Base-by-base conservation (phyloP, 352 stramenopile genomes). In the Globisporangium viniferum region DNA sequence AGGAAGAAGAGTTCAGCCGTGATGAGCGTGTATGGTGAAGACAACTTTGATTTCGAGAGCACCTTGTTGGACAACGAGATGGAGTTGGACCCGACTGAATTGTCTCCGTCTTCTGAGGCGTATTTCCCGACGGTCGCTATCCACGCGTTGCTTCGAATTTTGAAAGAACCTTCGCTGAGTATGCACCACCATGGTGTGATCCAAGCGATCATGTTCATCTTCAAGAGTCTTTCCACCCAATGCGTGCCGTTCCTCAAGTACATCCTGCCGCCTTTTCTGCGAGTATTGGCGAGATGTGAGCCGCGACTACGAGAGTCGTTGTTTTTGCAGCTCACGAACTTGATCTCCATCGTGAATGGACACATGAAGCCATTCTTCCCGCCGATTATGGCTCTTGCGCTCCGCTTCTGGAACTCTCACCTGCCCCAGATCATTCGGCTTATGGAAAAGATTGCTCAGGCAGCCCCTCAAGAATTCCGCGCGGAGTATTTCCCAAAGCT, bases 161-260 rank as follows among this genome's bases (percentile, higher is more conserved):
- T 99, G 41, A 93, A 97, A 39, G 97, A 99, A 70, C 85, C 92
- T 14, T 98, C 94, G 10, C 80, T 99, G 10, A 93, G 93, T 61
- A 92, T 94, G 31, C 95, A 99, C 67, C 98, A 99, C 73, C 89
- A 97, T 29, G 87, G 97, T 66, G 97, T 99, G 24, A 99, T 99
- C 65, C 97, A 99, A 66, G 96, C 97, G 22, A 95, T 99, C 33
- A 99, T 99, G 87, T 98, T 98, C 63, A 99, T 99, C 65, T 99
- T 99, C 84, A 97, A 98, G 71, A 96, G 89, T 54, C 78, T 99
- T 1, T 97, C 94, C 3, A 82, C 95, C 1, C 90, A 96, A 66
- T 99, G 95, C 68, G 95, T 99, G 48, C 92, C 90, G 6, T 99
- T 99, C 71, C 83, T 99, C 24, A 93, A 96, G 66, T 93, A 97